These are phyloP conservation scores for Immersiella caudata DNA, from an alignment of 495 filamentous ascomycete genomes.

Conservation along the genomic window DNA sequence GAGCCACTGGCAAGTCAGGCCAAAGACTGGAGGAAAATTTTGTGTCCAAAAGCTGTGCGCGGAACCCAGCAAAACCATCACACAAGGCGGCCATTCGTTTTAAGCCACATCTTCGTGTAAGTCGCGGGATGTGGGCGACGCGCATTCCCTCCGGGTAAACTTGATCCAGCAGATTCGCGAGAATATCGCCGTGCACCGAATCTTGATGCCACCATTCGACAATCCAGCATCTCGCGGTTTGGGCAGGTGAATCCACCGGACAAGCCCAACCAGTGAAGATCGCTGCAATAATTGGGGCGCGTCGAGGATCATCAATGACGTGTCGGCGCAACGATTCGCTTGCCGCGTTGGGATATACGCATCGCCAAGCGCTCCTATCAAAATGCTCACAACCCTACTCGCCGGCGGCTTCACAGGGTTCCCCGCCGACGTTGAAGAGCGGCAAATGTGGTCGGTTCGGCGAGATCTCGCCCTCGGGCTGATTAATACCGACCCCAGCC, in stretches of 20 bases:
- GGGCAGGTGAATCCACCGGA: neutral
- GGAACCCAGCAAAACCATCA: too few relatives aligned
- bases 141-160: neutral
- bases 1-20: neutral
- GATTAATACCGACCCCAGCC: neutral
- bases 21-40: too few relatives aligned
- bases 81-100: too few relatives aligned
- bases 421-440: neutral
- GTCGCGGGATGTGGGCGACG: neutral
- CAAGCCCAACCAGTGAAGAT: slow-evolving; percentile 1
- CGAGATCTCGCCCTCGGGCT: neutral
- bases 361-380: slow-evolving; percentile 12
- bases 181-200: neutral
- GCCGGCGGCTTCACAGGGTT: neutral
- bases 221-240: neutral
- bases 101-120: too few relatives aligned
- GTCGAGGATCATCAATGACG: neutral
- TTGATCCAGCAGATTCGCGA: neutral
- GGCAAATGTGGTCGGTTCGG: neutral
- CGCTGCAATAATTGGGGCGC: slow-evolving; percentile 1
- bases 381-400: neutral
- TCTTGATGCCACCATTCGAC: neutral
- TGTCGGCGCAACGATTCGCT: neutral
- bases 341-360: neutral
- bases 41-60: too few relatives aligned